Conservation (phyloP, 768 basidiomycete species). For the Hirschioporus abietinus region DNA sequence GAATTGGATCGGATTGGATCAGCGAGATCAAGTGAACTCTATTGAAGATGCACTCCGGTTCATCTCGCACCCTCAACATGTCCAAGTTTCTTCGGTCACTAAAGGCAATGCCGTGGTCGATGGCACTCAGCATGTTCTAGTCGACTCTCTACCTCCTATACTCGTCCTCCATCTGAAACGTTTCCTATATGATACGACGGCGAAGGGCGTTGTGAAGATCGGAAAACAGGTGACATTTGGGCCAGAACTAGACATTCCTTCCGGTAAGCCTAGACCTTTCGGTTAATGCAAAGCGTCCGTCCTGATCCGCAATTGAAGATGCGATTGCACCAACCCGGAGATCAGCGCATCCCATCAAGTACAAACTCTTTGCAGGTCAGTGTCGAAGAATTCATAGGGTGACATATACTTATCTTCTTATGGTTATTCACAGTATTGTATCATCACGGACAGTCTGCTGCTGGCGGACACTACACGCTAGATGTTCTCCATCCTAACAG, state of each 20-base stretch:
- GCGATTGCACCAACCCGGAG: conserved; percentile 51
- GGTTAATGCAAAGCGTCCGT: conserved; percentile 8
- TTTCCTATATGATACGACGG: conserved; percentile 77
- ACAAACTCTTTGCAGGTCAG: conserved; percentile 82
- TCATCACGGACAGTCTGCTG: conserved; percentile 88
- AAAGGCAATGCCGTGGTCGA: conserved; percentile 59
- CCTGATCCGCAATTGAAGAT: conserved; percentile 32
- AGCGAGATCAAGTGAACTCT: conserved; percentile 70
- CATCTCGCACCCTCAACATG: conserved; percentile 73
- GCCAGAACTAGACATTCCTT: conserved; percentile 70
- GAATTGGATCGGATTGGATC: conserved; percentile 8
- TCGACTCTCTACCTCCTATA: conserved; percentile 80
- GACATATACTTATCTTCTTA: background rate
- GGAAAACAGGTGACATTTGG: conserved; percentile 76
- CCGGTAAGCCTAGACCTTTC: conserved; percentile 40
- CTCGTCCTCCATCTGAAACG: conserved; percentile 87
- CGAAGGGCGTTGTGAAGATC: conserved; percentile 79
- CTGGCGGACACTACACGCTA: conserved; percentile 93
- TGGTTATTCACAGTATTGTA: conserved; percentile 57
- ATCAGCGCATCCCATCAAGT: conserved; percentile 45
- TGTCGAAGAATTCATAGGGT: conserved; percentile 5
- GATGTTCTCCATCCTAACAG: conserved; percentile 77
- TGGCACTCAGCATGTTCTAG: conserved; percentile 64
- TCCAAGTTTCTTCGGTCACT: conserved; percentile 63
- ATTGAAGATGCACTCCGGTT: conserved; percentile 80